Base-by-base conservation (phyloP, 768 basidiomycete genomes). In the Tephrocybe sp. region DNA sequence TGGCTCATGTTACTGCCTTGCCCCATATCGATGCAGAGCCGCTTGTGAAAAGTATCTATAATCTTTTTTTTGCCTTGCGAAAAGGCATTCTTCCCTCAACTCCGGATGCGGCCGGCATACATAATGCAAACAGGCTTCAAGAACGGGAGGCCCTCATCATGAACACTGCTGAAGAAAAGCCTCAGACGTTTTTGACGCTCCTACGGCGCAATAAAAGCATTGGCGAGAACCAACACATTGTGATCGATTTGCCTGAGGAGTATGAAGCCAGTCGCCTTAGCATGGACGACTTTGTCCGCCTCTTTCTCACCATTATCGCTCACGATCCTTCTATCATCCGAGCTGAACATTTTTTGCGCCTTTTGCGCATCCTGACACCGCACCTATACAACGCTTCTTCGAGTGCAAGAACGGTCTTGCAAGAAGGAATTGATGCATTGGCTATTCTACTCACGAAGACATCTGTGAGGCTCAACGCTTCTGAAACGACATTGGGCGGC, bases 291-390 rank as follows among this genome's bases (percentile, higher is more conserved):
- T 73, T 90, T 21, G 80, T 88, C 24, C 79, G 83, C 14, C 73
- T 92, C 7, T 83, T 90, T 62, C 73, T 90, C 25, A 91, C 89
- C 1, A 84, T 92, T 52, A 88, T 92, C 48, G 88, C 87, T 5
- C 85, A 90, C 56, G 84, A 90, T 62, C 75, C 84, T 14, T 73
- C 77, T 4, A 83, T 83, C 41, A 65, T 79, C 20, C 82, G 88
- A 18, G 84, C 88, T 2, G 80, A 89, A 55, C 75, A 84, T 48
- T 90, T 90, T 67, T 68, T 92, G 36, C 74, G 75, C 4, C 69
- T 88, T 23, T 71, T 92, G 15, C 78, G 81, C 9, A 71, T 75
- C 34, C 67, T 88, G 41, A 67, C 78, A 0, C 82, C 84, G 3
- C 63, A 77, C 48, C 67, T 90, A 4, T 86, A 84, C 61, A 69